Base-by-base conservation (phyloP, 2,329 filamentous ascomycete genomes). In the Clonostachys solani region DNA sequence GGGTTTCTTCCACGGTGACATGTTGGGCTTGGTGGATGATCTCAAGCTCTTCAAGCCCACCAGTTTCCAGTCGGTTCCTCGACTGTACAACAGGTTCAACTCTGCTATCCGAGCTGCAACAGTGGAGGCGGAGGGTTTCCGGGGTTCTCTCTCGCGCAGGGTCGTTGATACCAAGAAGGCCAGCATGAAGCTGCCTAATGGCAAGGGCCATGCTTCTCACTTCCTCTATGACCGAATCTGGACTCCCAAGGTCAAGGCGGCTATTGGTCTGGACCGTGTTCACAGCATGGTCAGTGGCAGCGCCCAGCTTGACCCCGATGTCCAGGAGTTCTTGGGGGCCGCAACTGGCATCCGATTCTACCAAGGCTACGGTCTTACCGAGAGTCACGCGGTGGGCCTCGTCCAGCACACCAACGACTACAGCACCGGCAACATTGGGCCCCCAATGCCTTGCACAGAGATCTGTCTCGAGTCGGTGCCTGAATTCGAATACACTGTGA, bases 1-100 rank as follows among this genome's bases (percentile, higher is more conserved):
- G 56, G 94, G 92, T 12, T 99, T 92, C 67, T 99, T 96, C 79
- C 89, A 94, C 57, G 94, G 94, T 47, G 90, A 96, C 61, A 86
- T 96, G 52, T 63, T 87, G 12, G 87, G 88, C 53, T 74, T 99
- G 16, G 84, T 95, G 1, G 94, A 99, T 49, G 94, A 99, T 61
- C 69, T 99, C 70, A 95, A 97, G 73, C 65, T 90, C 37, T 75
- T 99, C 48, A 82, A 84, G 49, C 94, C 94, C 0, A 94, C 87
- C 12, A 78, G 79, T 12, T 90, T 99, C 65, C 83, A 87, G 57
- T 95, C 90, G 15, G 94, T 99, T 2, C 94, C 94, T 1, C 84
- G 94, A 52, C 78, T 99, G 12, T 97, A 84, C 75, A 96, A 95
- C 67, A 84, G 90, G 45, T 95, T 97, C 66, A 89, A 87, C 55